These are phyloP conservation scores for Kernera saxatilis DNA, from an alignment of 345 rosid species.

Conservation along the genomic window DNA sequence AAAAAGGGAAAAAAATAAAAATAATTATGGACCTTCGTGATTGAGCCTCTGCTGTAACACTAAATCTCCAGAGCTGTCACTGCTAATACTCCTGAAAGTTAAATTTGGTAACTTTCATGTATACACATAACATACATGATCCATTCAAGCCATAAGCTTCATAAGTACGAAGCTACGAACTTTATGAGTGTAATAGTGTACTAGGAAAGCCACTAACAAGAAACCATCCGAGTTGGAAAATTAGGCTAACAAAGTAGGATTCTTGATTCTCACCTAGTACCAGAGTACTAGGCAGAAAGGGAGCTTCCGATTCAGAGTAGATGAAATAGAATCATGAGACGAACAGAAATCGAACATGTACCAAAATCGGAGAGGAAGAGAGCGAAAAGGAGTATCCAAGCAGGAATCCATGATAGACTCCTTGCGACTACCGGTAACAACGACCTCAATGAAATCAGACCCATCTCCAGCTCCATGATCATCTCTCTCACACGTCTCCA, in stretches of 20 bases:
- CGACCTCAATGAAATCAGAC: conserved; percentile 46
- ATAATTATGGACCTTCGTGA: conserved; percentile 44
- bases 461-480: not conserved
- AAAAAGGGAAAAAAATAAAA: not conserved
- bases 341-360: conserved; percentile 14
- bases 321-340: not conserved
- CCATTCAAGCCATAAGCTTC: not conserved
- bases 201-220: not conserved
- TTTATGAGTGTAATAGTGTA: not conserved
- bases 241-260: not conserved
- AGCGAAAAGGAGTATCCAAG: conserved; percentile 55
- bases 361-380: conserved; percentile 74
- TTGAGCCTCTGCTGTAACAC: conserved; percentile 53
- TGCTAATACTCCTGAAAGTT: conserved; percentile 50
- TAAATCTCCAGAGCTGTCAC: conserved; percentile 42
- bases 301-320: not conserved
- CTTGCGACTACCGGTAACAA: conserved; percentile 75
- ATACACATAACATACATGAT: not conserved
- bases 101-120: not conserved
- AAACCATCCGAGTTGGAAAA: not conserved
- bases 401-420: conserved; percentile 77
- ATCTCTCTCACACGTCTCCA: conserved; percentile 6
- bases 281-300: not conserved
- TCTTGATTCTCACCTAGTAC: not conserved
- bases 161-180: not conserved